phyloP scores from a whole-genome alignment of 106 monocot species.

The Dioscorea alata region DNA sequence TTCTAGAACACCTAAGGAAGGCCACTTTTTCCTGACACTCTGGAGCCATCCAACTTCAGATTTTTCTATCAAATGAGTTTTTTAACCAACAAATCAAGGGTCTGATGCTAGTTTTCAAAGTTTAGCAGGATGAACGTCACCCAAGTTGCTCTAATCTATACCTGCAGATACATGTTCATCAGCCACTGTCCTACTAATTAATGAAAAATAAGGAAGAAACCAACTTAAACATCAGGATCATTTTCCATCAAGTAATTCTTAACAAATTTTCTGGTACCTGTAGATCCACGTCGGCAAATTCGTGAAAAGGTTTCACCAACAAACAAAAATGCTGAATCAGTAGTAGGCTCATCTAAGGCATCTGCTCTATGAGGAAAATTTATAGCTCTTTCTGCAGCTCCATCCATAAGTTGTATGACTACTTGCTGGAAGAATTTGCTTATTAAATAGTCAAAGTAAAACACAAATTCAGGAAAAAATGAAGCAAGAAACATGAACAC shows the following conservation, averaged over 20 bases:
- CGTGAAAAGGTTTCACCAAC: conserved; percentile 74
- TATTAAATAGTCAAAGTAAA: conserved; percentile 6
- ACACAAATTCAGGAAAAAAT: background rate
- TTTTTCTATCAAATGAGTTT: no score
- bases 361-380: conserved; percentile 17
- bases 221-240: no score
- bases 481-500: background rate
- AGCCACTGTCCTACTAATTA: no score
- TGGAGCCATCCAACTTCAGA: no score
- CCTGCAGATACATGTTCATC: no score
- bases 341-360: conserved; percentile 9
- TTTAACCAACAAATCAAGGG: no score
- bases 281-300: conserved; percentile 83
- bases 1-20: no score
- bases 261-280: conserved; percentile 30
- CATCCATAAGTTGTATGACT: conserved; percentile 60
- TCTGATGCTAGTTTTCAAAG: no score
- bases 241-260: background rate
- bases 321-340: conserved; percentile 45
- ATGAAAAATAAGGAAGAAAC: no score
- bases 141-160: no score
- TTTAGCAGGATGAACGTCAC: no score
- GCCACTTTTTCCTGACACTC: no score
- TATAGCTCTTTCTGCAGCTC: conserved; percentile 44
- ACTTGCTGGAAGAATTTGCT: conserved; percentile 67